These are phyloP conservation scores for Zygnema circumcarinatum DNA, from an alignment of 139 green algal species.

Conservation along the genomic window DNA sequence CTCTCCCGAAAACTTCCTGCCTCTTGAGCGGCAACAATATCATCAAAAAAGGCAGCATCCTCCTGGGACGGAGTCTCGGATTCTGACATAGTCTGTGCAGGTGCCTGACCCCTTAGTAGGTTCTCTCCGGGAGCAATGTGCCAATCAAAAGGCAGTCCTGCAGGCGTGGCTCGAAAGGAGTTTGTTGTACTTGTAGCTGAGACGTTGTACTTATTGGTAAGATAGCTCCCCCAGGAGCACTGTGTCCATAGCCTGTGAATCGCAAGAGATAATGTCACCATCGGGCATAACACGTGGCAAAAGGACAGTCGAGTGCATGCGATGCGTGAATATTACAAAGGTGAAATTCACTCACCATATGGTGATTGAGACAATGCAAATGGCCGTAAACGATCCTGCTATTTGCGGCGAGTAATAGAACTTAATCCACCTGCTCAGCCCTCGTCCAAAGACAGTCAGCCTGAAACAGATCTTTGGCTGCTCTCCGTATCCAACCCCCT, in stretches of 20 bases:
- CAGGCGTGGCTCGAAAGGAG: not conserved
- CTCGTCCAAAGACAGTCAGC: not conserved
- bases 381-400: not conserved
- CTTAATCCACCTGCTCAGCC: constrained; percentile 2
- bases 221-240: constrained; percentile 26
- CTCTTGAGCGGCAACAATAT: not conserved
- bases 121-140: not conserved
- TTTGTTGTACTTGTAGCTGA: not conserved
- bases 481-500: no score
- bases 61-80: not conserved
- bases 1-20: not conserved
- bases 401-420: constrained; percentile 2
- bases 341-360: constrained; percentile 2
- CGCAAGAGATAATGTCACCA: no score
- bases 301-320: not conserved
- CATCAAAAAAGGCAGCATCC: not conserved
- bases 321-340: not conserved
- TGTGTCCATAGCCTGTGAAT: constrained; percentile 2
- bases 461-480: not conserved
- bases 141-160: constrained; percentile 20
- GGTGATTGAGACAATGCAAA: not conserved
- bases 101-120: not conserved
- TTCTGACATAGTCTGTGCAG: not conserved
- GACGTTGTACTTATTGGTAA: not conserved
- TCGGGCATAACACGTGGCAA: not conserved